phyloP scores from a whole-genome alignment of 768 basidiomycete genomes.

The Termitomyces sp. region DNA sequence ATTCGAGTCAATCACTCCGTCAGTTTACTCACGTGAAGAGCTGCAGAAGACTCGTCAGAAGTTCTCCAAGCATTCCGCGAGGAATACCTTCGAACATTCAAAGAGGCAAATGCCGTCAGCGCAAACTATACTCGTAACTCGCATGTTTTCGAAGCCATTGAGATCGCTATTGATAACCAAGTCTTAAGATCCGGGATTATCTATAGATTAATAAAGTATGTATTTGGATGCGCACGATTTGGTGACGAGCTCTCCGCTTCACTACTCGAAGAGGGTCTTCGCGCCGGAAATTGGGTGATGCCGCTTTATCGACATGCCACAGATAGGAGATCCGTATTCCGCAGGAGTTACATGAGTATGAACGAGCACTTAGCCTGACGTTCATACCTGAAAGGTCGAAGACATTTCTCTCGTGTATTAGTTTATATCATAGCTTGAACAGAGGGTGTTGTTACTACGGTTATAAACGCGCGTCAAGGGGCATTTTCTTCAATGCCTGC shows the following conservation, averaged over 20 bases:
- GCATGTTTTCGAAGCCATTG: not conserved
- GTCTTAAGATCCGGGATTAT: not conserved
- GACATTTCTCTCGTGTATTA: not conserved
- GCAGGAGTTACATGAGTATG: not conserved
- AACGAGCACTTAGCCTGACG: not conserved
- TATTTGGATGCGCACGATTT: no score
- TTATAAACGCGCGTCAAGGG: constrained; percentile 29
- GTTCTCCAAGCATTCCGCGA: not conserved
- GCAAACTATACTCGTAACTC: not conserved
- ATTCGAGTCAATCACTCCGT: no score
- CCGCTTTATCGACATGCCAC: not conserved
- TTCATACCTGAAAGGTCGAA: not conserved
- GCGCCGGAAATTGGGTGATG: not conserved
- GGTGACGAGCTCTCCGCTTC: not conserved
- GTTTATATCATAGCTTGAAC: not conserved
- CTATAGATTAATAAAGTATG: not conserved
- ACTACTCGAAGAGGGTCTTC: not conserved
- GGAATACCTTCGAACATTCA: not conserved
- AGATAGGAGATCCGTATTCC: not conserved
- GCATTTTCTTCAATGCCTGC: constrained; percentile 69
- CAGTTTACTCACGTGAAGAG: not conserved
- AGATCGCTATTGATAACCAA: not conserved
- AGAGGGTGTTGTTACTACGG: not conserved
- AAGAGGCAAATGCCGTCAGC: not conserved
- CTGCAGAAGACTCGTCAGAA: not conserved